A percentile compares a stretch with the other conserved stretches of the same genome.
Conservation (phyloP, 2,329 filamentous ascomycete species). For the Xylariaceae sp. region DNA sequence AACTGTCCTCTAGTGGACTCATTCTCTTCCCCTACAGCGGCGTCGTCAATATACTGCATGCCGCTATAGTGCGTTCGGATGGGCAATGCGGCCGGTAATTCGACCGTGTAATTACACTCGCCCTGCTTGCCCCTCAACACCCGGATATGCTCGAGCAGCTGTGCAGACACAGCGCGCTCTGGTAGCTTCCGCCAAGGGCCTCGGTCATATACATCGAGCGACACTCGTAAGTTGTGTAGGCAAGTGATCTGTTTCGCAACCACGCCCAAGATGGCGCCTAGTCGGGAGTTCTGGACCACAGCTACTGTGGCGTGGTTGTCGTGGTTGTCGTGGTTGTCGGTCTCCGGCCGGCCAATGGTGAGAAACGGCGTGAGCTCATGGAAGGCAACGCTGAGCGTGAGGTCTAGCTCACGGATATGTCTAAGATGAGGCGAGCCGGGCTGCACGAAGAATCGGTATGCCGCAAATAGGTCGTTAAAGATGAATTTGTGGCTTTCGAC, state of each 20-base stretch:
- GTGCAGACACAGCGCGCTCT: constrained; percentile 21
- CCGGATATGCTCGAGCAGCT: constrained; percentile 17
- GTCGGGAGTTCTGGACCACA: constrained; percentile 3
- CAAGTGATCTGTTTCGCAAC: constrained; percentile 19
- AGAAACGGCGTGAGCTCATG: constrained; percentile 27
- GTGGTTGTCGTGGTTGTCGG: constrained; percentile 2
- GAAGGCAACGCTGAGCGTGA: constrained; percentile 27
- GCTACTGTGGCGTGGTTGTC: background rate
- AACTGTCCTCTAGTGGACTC: background rate
- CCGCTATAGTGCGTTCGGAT: constrained; percentile 22
- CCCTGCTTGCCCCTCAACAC: constrained; percentile 14
- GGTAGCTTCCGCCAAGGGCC: constrained; percentile 31
- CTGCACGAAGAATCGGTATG: constrained; percentile 28
- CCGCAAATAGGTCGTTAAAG: constrained; percentile 30
- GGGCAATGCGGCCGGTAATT: constrained; percentile 28
- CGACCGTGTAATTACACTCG: constrained; percentile 23
- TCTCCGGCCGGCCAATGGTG: constrained; percentile 10
- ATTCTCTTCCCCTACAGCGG: background rate
- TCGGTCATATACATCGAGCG: constrained; percentile 30
- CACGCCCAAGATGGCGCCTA: constrained; percentile 13
- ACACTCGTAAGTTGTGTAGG: constrained; percentile 28
- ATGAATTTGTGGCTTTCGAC: constrained; percentile 31
- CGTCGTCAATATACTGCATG: constrained; percentile 18
- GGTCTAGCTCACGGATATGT: constrained; percentile 28
- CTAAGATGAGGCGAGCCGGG: constrained; percentile 21